phyloP scores from a whole-genome alignment of 2,329 filamentous ascomycete genomes.

The Fusarium camptoceras region DNA sequence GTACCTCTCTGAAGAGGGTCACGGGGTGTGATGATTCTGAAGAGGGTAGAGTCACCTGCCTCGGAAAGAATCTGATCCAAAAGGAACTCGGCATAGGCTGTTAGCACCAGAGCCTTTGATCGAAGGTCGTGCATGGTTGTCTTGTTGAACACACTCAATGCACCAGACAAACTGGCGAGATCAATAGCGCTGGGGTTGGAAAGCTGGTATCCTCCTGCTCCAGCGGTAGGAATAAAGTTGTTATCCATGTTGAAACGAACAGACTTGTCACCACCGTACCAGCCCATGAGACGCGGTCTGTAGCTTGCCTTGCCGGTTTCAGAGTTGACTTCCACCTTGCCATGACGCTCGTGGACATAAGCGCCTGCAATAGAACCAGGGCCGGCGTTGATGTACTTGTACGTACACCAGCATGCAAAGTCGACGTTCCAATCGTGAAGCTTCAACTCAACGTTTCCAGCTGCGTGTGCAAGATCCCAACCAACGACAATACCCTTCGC shows the following conservation, averaged over 20 bases:
- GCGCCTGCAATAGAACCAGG: conserved; percentile 83
- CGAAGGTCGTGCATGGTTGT: conserved; percentile 77
- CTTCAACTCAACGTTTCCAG: conserved; percentile 81
- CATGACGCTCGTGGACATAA: conserved; percentile 83
- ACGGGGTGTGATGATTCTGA: conserved; percentile 75
- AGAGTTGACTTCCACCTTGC: conserved; percentile 61
- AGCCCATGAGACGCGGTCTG: conserved; percentile 78
- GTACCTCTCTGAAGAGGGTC: conserved; percentile 77
- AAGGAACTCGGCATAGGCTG: conserved; percentile 79
- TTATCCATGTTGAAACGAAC: conserved; percentile 88
- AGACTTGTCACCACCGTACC: conserved; percentile 86
- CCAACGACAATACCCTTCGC: conserved; percentile 78
- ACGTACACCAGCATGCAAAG: conserved; percentile 93
- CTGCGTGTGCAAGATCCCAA: conserved; percentile 91
- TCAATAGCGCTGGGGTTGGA: conserved; percentile 85
- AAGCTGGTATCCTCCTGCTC: conserved; percentile 85
- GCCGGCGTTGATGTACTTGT: conserved; percentile 92
- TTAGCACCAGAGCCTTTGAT: conserved; percentile 77
- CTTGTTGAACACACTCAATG: conserved; percentile 78
- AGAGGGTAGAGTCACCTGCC: conserved; percentile 54
- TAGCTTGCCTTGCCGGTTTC: conserved; percentile 59
- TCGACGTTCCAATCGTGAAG: conserved; percentile 93
- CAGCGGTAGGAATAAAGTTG: conserved; percentile 78
- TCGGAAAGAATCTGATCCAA: conserved; percentile 61
- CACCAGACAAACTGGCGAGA: conserved; percentile 78